Evolutionary conservation across 805 yeast genomes (phyloP).

Genomic region (Nakazawaea molendinolei): DNA sequence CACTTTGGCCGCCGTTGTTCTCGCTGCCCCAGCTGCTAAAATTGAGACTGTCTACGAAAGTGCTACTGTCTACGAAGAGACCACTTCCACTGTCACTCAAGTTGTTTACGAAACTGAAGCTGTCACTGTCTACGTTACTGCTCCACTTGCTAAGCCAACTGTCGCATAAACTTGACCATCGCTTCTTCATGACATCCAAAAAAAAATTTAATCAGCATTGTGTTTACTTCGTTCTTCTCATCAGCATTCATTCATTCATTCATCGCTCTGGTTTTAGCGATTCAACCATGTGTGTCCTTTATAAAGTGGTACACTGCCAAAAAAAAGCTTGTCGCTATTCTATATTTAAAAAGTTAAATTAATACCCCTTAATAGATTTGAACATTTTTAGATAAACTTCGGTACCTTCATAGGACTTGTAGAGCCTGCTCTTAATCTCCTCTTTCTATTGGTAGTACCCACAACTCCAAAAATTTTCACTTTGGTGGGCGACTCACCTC

Average conservation of each 20-base stretch:
- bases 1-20: neutral
- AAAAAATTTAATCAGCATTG: too few relatives aligned
- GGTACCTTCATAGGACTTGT: constrained; percentile 10
- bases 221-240: too few relatives aligned
- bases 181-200: too few relatives aligned
- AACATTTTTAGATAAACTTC: constrained; percentile 1
- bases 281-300: too few relatives aligned
- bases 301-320: too few relatives aligned
- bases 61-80: neutral
- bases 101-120: constrained; percentile 4
- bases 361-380: neutral
- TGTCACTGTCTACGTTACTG: constrained; percentile 4
- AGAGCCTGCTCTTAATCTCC: constrained; percentile 9
- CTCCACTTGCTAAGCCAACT: constrained; percentile 1
- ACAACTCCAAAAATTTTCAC: constrained; percentile 5
- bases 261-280: too few relatives aligned
- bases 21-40: constrained; percentile 6
- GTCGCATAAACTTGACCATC: neutral
- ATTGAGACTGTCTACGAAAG: constrained; percentile 3
- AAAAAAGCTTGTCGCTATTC: neutral
- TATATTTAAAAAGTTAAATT: neutral
- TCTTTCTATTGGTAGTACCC: constrained; percentile 7
- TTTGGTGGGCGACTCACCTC: neutral
- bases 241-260: too few relatives aligned
- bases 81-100: constrained; percentile 1